Base-by-base conservation (phyloP, 1,139 yeast species). In the Debaryomyces sp. region DNA sequence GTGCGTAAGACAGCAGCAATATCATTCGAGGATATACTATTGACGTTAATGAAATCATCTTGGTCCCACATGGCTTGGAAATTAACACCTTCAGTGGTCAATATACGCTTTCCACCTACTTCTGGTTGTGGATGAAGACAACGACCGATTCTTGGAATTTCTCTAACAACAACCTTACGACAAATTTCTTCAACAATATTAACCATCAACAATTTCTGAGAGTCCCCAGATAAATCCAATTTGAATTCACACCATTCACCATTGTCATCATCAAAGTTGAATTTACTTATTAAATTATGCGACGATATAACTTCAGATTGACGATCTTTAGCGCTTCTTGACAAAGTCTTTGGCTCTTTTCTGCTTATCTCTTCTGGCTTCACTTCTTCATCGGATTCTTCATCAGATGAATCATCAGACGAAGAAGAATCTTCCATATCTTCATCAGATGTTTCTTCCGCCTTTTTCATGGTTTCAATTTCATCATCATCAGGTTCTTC, bases 31-130 rank as follows among this genome's bases (percentile, higher is more conserved):
- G 88, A 81, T 62, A 95, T 88, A 51, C 84, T 85, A 67, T 94
- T 88, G 55, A 92, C 96, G 60, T 91, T 87, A 57, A 95, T 81
- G 67, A 94, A 91, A 55, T 89, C 92, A 58, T 90, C 94, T 70
- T 92, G 96, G 49, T 91, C 96, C 98, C 99, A 95, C 96, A 95
- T 90, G 52, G 97, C 96, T 62, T 78, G 80, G 82, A 95, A 94
- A 73, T 95, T 95, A 51, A 95, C 99, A 71, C 99, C 99, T 71
- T 95, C 99, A 23, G 99, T 94, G 50, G 96, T 89, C 60, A 95
- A 79, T 37, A 82, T 79, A 59, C 97, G 85, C 38, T 70, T 71
- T 26, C 54, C 56, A 43, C 68, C 70, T 43, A 84, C 80, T 52
- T 81, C 87, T 26, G 87, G 81, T 54, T 80, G 81, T 46, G 97